Percentiles rank a stretch among this genome's conserved stretches.
phyloP scores from a whole-genome alignment of 2,329 filamentous ascomycete genomes.

The Venturia aucupariae region DNA sequence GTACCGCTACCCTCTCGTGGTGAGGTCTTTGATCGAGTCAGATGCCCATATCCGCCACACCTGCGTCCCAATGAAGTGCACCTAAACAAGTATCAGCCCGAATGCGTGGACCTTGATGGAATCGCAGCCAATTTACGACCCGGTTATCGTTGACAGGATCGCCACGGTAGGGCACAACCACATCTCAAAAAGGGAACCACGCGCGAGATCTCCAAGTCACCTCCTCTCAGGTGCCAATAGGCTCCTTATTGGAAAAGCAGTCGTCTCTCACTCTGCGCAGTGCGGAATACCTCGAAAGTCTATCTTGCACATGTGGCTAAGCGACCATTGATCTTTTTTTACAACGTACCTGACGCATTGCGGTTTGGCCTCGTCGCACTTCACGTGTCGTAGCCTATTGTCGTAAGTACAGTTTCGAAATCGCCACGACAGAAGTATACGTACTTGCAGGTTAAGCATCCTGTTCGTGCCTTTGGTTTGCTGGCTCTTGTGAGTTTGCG shows the following conservation, averaged over 20 bases:
- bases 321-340: neutral
- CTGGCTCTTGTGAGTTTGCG: neutral
- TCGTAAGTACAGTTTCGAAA: neutral
- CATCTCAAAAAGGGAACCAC: neutral
- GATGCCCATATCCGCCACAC: constrained; percentile 12
- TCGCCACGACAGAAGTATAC: neutral
- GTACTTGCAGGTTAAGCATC: constrained; percentile 12
- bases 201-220: too few relatives aligned
- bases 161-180: neutral
- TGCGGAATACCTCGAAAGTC: neutral
- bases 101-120: neutral
- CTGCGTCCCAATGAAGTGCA: constrained; percentile 11
- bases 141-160: neutral
- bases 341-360: neutral
- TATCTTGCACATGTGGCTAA: neutral
- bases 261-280: neutral
- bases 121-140: too few relatives aligned
- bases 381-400: constrained; percentile 3
- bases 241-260: neutral
- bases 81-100: neutral
- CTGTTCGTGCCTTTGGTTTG: neutral
- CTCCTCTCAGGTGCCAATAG: too few relatives aligned
- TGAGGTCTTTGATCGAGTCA: neutral
- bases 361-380: constrained; percentile 8
- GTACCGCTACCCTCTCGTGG: neutral